phyloP scores from a whole-genome alignment of 2,329 filamentous ascomycete species.

The Gaeumannomyces sp. region DNA sequence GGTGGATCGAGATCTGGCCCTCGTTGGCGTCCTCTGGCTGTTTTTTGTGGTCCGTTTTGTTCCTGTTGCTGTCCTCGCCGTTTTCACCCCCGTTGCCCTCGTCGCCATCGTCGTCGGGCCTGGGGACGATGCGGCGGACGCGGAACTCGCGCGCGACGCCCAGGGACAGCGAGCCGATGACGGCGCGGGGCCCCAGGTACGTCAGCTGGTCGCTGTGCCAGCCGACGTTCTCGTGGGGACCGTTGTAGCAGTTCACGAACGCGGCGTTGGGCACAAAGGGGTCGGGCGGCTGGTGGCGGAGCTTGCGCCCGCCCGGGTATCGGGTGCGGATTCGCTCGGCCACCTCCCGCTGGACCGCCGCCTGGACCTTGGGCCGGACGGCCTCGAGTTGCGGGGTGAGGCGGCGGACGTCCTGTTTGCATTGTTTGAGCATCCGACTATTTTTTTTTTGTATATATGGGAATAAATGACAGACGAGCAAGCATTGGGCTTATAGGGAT shows the following conservation, averaged over 20 bases:
- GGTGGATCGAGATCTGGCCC: constrained; percentile 86
- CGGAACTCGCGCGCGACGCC: constrained; percentile 93
- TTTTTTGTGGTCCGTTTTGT: constrained; percentile 38
- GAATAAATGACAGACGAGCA: too few species aligned
- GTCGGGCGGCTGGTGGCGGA: constrained; percentile 67
- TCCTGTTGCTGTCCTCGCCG: constrained; percentile 54
- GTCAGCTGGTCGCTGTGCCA: constrained; percentile 92
- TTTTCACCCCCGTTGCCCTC: constrained; percentile 29
- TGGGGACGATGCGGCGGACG: constrained; percentile 67
- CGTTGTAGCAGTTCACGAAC: constrained; percentile 91
- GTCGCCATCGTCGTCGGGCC: constrained; percentile 32
- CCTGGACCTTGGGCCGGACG: constrained; percentile 64
- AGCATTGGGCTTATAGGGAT: neutral
- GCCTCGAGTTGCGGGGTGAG: constrained; percentile 68
- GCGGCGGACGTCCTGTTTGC: constrained; percentile 62
- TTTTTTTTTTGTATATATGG: neutral
- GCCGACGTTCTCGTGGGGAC: constrained; percentile 74
- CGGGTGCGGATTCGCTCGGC: constrained; percentile 58
- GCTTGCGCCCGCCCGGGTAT: constrained; percentile 65
- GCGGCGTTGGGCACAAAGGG: constrained; percentile 82
- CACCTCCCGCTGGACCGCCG: constrained; percentile 74
- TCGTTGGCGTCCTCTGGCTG: constrained; percentile 44
- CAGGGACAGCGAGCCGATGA: constrained; percentile 85
- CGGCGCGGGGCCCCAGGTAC: constrained; percentile 79
- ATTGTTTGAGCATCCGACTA: neutral